Base-by-base conservation (phyloP, 2,329 filamentous ascomycete species). In the Dactylellina cionopaga region DNA sequence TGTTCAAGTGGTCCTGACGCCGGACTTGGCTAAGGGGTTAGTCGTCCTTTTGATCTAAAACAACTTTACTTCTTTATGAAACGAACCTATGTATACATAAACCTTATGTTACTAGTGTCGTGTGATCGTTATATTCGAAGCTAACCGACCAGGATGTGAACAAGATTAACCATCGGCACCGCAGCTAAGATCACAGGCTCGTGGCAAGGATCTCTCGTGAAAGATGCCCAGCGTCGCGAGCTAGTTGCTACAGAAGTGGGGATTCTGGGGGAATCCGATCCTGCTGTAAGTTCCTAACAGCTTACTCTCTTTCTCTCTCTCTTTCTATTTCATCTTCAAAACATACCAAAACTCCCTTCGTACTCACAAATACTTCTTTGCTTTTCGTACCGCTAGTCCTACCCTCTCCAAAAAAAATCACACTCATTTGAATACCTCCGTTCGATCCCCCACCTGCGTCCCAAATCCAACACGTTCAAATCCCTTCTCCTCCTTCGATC, bases 351-450 rank as follows among this genome's bases (percentile, higher is more conserved):
- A 10, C 9, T 54, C 35, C 10, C 13, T 5, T n/a, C 27, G 15
- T 25, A 46, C 35, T 44, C 59, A 35, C 17, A 5, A 19, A 27
- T 22, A 3, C 19, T 29, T 19, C 44, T 27, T 66, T 69, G 69
- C 24, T 47, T 25, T 41, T 49, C n/a, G n/a, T n/a, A n/a, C n/a
- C n/a, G n/a, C 66, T 78, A 98, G 91, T 91, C 89, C 74, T 96
- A 92, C 79, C 95, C 95, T 2, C 87, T 99, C 22, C 95, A 99
- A 81, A 96, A 96, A 81, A 98, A 98, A 81, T 96, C 95, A 77
- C 93, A 97, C 77, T 92, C 89, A 3, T 84, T 90, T 54, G 94
- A 98, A 79, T 98, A 90, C 80, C 86, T 99, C 74, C 90, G 95
- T 68, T 90, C 90, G 10, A 85, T 96, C 56, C 92, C 94, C 52